A percentile compares a stretch with the other conserved stretches of the same genome.
These are phyloP conservation scores for Ceratobasidium sp. DNA, from an alignment of 1,284 basidiomycete genomes.

Conservation along the genomic window DNA sequence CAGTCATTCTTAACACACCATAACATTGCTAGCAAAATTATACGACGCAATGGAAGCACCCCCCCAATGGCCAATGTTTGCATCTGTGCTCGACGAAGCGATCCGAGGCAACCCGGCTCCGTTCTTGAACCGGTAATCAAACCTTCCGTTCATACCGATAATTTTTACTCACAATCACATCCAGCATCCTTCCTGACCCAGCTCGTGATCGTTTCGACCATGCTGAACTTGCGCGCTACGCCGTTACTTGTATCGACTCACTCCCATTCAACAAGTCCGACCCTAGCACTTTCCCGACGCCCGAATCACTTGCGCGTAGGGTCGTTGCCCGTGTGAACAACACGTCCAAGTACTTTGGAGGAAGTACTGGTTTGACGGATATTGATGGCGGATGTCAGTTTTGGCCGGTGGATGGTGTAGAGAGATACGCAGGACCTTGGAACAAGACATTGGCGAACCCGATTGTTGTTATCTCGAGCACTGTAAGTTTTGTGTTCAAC, in stretches of 20 bases:
- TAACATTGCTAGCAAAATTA: conserved; percentile 23
- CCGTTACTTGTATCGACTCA: conserved; percentile 35
- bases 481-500: conserved; percentile 16
- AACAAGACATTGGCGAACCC: conserved; percentile 41
- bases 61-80: conserved; percentile 15
- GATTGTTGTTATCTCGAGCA: conserved; percentile 43
- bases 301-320: conserved; percentile 22
- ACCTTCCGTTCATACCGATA: background rate
- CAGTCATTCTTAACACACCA: background rate
- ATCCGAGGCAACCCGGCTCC: conserved; percentile 23
- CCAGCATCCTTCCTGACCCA: conserved; percentile 23
- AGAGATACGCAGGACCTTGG: conserved; percentile 48
- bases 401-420: conserved; percentile 47
- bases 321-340: conserved; percentile 29
- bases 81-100: conserved; percentile 8
- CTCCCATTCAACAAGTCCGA: conserved; percentile 41
- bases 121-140: conserved; percentile 21
- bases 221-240: conserved; percentile 30
- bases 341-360: conserved; percentile 41
- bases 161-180: background rate
- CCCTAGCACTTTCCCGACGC: conserved; percentile 26
- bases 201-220: conserved; percentile 36
- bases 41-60: conserved; percentile 40
- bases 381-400: conserved; percentile 48
- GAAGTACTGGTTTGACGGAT: conserved; percentile 44